Percentiles rank a stretch among this genome's conserved stretches.
Conservation (phyloP, 2,329 filamentous ascomycete genomes). For the Rhytidhysteron rufulum region DNA sequence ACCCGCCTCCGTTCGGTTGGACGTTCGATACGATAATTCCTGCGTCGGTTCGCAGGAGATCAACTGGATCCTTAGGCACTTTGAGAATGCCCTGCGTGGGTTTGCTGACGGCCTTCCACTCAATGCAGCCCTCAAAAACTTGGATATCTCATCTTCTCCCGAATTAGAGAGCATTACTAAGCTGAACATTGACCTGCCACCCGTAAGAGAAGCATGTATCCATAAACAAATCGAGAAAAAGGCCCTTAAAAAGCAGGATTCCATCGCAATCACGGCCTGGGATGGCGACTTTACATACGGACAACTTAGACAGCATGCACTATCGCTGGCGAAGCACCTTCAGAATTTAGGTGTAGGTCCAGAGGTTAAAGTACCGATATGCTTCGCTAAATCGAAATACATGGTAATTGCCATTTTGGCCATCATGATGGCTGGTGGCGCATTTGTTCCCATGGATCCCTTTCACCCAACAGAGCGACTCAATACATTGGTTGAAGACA, state of each 20-base stretch:
- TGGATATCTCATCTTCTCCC: no score
- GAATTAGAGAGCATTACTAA: no score
- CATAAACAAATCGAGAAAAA: conserved; percentile 12
- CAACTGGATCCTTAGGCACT: no score
- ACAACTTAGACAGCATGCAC: conserved; percentile 22
- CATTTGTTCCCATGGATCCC: conserved; percentile 12
- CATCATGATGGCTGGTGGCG: conserved; percentile 34
- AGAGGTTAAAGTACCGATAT: conserved; percentile 31
- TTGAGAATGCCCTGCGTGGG: no score
- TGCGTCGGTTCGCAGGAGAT: no score
- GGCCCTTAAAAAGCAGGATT: conserved; percentile 3
- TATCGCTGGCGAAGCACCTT: conserved; percentile 18
- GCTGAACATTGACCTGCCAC: no score
- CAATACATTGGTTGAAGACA: background rate
- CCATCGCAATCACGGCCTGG: conserved; percentile 10
- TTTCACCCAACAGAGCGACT: background rate
- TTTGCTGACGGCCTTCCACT: no score
- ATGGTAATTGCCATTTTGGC: conserved; percentile 30
- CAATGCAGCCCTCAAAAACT: no score
- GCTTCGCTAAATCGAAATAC: conserved; percentile 38
- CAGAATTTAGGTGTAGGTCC: conserved; percentile 19
- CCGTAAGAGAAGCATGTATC: no score
- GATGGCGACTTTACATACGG: conserved; percentile 29
- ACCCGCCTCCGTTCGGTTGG: no score
- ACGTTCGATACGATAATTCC: no score